Conservation (phyloP, 495 filamentous ascomycete genomes). For the Penicillium chermesinum region DNA sequence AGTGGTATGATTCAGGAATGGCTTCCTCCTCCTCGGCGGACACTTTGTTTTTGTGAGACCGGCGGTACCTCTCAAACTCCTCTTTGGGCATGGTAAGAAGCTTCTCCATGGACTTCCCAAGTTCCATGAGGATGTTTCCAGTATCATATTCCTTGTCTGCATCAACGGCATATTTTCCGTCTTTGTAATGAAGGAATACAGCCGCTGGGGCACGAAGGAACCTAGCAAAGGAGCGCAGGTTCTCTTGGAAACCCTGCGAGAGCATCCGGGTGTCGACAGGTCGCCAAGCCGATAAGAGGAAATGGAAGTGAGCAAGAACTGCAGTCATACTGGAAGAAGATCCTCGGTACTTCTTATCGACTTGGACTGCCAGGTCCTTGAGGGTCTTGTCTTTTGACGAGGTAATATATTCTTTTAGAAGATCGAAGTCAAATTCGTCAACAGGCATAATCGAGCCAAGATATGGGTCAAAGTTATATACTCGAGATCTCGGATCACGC, state of each 20-base stretch:
- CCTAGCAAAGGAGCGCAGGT: constrained; percentile 60
- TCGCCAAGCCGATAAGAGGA: constrained; percentile 80
- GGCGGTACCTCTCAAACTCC: constrained; percentile 79
- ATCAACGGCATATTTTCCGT: constrained; percentile 92
- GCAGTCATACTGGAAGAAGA: constrained; percentile 96
- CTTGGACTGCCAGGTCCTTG: constrained; percentile 54
- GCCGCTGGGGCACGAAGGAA: constrained; percentile 67
- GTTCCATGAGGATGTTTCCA: constrained; percentile 78
- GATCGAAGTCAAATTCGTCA: constrained; percentile 83
- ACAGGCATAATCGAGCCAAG: constrained; percentile 87
- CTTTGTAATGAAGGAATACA: constrained; percentile 77
- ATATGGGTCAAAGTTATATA: constrained; percentile 96
- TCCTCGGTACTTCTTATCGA: constrained; percentile 80
- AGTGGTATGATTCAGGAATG: constrained; percentile 75
- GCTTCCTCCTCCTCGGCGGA: constrained; percentile 60
- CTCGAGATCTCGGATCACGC: constrained; percentile 79
- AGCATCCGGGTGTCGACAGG: constrained; percentile 57
- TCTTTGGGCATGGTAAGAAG: constrained; percentile 76
- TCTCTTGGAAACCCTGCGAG: constrained; percentile 59
- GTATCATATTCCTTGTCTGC: constrained; percentile 89
- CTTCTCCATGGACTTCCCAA: constrained; percentile 96
- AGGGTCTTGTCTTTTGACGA: constrained; percentile 78
- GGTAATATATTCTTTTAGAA: constrained; percentile 78
- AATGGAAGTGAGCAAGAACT: constrained; percentile 86
- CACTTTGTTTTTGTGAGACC: constrained; percentile 54